phyloP scores from a whole-genome alignment of 2,329 filamentous ascomycete species.

The Aureobasidium sp. region DNA sequence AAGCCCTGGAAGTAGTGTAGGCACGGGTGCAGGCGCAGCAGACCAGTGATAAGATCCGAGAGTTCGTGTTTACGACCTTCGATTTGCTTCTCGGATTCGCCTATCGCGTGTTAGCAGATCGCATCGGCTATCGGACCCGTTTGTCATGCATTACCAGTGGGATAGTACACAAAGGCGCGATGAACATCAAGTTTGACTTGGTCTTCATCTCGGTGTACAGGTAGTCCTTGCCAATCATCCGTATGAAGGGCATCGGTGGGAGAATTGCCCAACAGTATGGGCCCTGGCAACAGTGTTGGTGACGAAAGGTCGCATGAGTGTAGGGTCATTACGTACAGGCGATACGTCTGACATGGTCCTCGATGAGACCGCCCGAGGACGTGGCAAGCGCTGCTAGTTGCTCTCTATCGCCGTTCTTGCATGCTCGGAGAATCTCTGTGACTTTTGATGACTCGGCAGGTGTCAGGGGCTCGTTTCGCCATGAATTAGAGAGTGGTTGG shows the following conservation, averaged over 20 bases:
- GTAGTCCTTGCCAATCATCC: conserved; percentile 53
- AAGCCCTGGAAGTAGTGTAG: conserved; percentile 98
- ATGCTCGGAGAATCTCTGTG: conserved; percentile 32
- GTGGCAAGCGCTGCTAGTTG: conserved; percentile 35
- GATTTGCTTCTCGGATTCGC: conserved; percentile 61
- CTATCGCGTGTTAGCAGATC: conserved; percentile 32
- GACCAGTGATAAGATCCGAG: conserved; percentile 67
- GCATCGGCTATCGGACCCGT: conserved; percentile 20
- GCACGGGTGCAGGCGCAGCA: conserved; percentile 71
- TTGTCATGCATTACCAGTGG: conserved; percentile 51
- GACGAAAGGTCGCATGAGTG: conserved; percentile 5
- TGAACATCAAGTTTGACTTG: conserved; percentile 91
- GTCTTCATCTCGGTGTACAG: conserved; percentile 75
- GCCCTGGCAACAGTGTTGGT: conserved; percentile 43
- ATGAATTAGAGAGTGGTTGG: conserved; percentile 17
- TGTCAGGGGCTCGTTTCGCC: conserved; percentile 18
- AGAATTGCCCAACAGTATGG: conserved; percentile 42
- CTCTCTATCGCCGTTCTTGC: conserved; percentile 31
- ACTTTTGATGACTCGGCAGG: conserved; percentile 21
- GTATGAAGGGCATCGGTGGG: conserved; percentile 13
- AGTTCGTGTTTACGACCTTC: conserved; percentile 65
- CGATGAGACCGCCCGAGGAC: conserved; percentile 36
- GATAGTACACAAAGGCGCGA: conserved; percentile 94
- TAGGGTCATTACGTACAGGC: conserved; percentile 56
- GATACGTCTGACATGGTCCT: conserved; percentile 52